Base-by-base conservation (phyloP, 371 early-diverging fungal genomes). In the Syncephalis plumigaleata region DNA sequence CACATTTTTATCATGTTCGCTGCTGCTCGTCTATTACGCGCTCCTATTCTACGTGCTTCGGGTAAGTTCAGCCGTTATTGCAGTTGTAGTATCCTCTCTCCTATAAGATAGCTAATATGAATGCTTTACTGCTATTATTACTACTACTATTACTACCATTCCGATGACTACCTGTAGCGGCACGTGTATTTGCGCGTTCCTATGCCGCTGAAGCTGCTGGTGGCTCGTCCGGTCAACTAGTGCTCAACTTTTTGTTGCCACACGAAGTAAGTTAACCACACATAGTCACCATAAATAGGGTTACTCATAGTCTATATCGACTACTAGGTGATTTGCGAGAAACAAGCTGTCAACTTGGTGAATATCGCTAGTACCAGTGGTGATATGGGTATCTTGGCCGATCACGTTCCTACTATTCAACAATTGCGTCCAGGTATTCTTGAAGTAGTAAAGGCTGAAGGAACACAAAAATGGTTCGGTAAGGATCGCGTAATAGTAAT, bases 331-430 rank as follows among this genome's bases (percentile, higher is more conserved):
- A 55, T 92, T 45, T 73, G 83, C 69, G 78, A 80, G 63, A 73
- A 74, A 53, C 55, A 62, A 48, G 76, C 77, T 58, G 92, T 88
- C 49, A 76, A 80, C 47, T 93, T 91, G 66, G 92, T 97, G 59
- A 93, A 97, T 73, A 64, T 94, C 63, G 73, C 91, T 44, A 83
- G 91, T 23, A 78, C 85, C 40, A 84, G 88, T 45, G 98, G 98
- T 55, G 92, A 91, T 63, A 87, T 97, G 86, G 98, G 96, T 91
- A 83, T 97, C 56, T 79, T 97, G 44, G 91, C 93, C 60, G 83
- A 87, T 72, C 98, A 97, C 77, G 92, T 96, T 51, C 91, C 96
- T 24, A 79, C 85, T 48, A 84, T 97, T 58, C 88, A 92, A 59
- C 90, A 95, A 75, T 81, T 97, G 54, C 83, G 82, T 68, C 90